Conservation (phyloP, 306 rosid species). For the Alnus glutinosa region DNA sequence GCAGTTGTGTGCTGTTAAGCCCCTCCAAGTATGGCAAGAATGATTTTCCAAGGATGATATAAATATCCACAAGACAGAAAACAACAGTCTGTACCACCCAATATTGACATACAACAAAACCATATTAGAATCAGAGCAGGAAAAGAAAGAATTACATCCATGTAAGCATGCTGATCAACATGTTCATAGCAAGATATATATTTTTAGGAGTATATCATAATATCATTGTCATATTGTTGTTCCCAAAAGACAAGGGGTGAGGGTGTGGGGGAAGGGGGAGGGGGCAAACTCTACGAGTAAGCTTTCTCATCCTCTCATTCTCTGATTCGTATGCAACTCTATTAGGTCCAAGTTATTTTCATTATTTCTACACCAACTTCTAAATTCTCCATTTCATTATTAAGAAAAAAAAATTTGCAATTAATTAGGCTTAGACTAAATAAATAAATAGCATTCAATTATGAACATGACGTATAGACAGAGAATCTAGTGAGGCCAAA, state of each 20-base stretch:
- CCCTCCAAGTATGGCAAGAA: slow-evolving; percentile 95
- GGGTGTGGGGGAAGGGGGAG: not conserved
- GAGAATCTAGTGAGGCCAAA: not conserved
- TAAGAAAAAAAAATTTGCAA: too few relatives aligned
- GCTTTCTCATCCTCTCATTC: not conserved
- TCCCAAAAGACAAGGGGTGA: not conserved
- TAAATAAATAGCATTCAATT: too few relatives aligned
- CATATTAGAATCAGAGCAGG: not conserved
- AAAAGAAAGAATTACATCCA: not conserved
- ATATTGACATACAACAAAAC: slow-evolving; percentile 5
- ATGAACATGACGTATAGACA: not conserved
- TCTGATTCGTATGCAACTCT: not conserved
- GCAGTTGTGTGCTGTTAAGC: slow-evolving; percentile 89
- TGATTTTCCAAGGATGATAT: slow-evolving; percentile 96
- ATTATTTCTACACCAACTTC: not conserved
- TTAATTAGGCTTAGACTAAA: too few relatives aligned
- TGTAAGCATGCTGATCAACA: not conserved
- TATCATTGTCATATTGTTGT: not conserved
- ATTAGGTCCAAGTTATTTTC: slow-evolving; percentile 1
- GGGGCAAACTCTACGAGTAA: not conserved
- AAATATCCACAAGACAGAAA: slow-evolving; percentile 95
- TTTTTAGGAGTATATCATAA: not conserved
- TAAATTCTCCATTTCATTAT: too few relatives aligned
- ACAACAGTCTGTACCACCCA: slow-evolving; percentile 87
- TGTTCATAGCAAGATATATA: not conserved